Conservation (phyloP, 176 grass and related monocot species). For the Musa schizocarpa region DNA sequence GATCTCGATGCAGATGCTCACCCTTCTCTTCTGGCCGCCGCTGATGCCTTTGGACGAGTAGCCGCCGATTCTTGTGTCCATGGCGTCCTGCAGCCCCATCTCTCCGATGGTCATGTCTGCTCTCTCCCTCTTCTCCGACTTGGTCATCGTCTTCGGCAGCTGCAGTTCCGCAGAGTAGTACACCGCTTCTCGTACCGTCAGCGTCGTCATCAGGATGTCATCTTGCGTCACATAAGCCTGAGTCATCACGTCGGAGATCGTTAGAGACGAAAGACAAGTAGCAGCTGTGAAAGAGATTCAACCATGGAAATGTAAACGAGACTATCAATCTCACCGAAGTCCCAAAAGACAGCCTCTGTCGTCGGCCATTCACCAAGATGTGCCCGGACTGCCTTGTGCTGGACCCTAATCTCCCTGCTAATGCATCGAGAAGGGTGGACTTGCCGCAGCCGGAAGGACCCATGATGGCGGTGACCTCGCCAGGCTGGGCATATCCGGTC, state of each 20-base stretch:
- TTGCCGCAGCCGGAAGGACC: slow-evolving; percentile 93
- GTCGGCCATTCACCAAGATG: slow-evolving; percentile 65
- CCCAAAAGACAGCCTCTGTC: slow-evolving; percentile 57
- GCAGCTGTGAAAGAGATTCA: no score
- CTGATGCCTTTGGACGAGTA: slow-evolving; percentile 74
- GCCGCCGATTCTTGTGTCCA: slow-evolving; percentile 66
- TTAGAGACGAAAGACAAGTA: background rate
- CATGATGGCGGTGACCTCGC: slow-evolving; percentile 86
- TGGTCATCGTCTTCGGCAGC: slow-evolving; percentile 50
- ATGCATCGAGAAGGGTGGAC: slow-evolving; percentile 73
- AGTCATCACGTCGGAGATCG: background rate
- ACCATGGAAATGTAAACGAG: no score
- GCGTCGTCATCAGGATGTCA: slow-evolving; percentile 79
- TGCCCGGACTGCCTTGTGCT: slow-evolving; percentile 60
- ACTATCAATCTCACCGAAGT: slow-evolving; percentile 36
- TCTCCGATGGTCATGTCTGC: slow-evolving; percentile 70
- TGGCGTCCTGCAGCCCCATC: slow-evolving; percentile 63
- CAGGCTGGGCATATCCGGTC: slow-evolving; percentile 55
- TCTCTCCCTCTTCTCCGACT: slow-evolving; percentile 42
- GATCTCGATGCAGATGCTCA: slow-evolving; percentile 86
- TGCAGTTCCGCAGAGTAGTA: slow-evolving; percentile 75
- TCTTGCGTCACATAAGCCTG: slow-evolving; percentile 96
- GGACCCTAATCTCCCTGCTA: slow-evolving; percentile 64
- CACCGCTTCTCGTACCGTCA: slow-evolving; percentile 72
- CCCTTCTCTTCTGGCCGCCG: slow-evolving; percentile 64